phyloP scores from a whole-genome alignment of 2,329 filamentous ascomycete genomes.

The Aureobasidium sp. region DNA sequence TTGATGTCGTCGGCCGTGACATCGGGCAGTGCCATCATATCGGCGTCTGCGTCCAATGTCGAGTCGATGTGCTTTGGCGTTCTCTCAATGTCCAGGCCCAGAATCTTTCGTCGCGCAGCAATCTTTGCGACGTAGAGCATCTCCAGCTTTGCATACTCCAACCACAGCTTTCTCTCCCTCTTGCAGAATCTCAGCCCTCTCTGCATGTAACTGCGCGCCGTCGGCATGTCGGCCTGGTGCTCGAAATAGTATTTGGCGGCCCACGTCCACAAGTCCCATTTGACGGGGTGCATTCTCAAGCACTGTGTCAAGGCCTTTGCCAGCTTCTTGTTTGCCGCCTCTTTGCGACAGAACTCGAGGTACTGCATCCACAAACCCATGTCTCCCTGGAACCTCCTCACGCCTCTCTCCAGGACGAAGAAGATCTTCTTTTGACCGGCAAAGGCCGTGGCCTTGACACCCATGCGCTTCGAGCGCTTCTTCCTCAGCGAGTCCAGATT shows the following conservation, averaged over 20 bases:
- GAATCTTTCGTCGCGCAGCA: slow-evolving; percentile 59
- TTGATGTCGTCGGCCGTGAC: slow-evolving; percentile 56
- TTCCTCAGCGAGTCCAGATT: slow-evolving; percentile 63
- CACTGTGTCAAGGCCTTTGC: slow-evolving; percentile 55
- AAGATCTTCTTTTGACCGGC: slow-evolving; percentile 76
- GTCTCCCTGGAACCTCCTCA: slow-evolving; percentile 74
- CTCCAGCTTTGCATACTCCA: slow-evolving; percentile 85
- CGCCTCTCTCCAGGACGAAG: slow-evolving; percentile 78
- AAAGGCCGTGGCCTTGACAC: slow-evolving; percentile 57
- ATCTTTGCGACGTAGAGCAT: slow-evolving; percentile 86
- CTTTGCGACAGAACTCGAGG: slow-evolving; percentile 65
- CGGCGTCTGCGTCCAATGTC: slow-evolving; percentile 34
- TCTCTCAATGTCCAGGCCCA: slow-evolving; percentile 49
- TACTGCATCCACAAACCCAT: slow-evolving; percentile 82
- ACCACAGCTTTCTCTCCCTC: slow-evolving; percentile 63
- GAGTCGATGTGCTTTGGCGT: slow-evolving; percentile 35
- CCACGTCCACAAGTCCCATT: slow-evolving; percentile 74
- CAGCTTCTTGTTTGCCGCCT: slow-evolving; percentile 54
- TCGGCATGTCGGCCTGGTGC: slow-evolving; percentile 74
- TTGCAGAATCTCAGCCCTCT: slow-evolving; percentile 85
- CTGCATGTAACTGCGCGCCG: slow-evolving; percentile 78
- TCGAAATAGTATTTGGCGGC: slow-evolving; percentile 73
- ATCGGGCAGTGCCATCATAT: slow-evolving; percentile 49
- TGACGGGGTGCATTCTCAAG: slow-evolving; percentile 75
- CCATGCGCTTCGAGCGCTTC: slow-evolving; percentile 74